Percentiles rank a stretch among this genome's conserved stretches.
Conservation (phyloP, 1,139 yeast genomes). For the Yarrowia galli region DNA sequence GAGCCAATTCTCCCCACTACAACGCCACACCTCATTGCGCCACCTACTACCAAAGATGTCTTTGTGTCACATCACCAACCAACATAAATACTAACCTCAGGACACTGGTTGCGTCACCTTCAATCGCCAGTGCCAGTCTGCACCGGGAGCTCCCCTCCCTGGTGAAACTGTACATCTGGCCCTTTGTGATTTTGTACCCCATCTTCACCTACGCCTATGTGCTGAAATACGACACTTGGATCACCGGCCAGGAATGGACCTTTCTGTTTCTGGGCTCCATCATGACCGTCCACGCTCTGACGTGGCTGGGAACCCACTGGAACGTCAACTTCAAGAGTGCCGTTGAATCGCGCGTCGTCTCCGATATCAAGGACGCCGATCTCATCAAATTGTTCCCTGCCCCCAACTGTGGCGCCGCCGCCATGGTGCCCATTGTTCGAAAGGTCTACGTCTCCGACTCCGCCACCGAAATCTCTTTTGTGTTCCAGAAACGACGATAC, state of each 20-base stretch:
- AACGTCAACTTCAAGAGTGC: constrained; percentile 70
- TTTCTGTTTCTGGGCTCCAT: constrained; percentile 82
- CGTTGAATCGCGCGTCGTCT: constrained; percentile 68
- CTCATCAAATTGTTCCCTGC: constrained; percentile 81
- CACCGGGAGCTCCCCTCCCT: constrained; percentile 70
- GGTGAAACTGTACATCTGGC: constrained; percentile 82
- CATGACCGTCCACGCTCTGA: constrained; percentile 72
- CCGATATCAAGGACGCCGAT: constrained; percentile 65
- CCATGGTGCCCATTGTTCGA: constrained; percentile 70
- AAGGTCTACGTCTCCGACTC: constrained; percentile 63
- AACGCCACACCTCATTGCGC: no score
- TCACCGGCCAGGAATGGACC: constrained; percentile 82
- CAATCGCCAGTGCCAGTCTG: constrained; percentile 70
- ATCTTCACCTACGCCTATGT: constrained; percentile 70
- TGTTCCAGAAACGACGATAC: constrained; percentile 92
- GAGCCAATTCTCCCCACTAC: no score
- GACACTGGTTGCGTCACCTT: constrained; percentile 55
- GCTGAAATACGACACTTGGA: constrained; percentile 76
- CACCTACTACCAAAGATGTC: no score
- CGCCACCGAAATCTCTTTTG: constrained; percentile 70
- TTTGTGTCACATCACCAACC: background rate
- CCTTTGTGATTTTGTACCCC: constrained; percentile 83
- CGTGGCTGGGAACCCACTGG: constrained; percentile 97
- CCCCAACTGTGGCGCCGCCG: constrained; percentile 85
- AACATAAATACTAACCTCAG: constrained; percentile 11